Base-by-base conservation (phyloP, 768 basidiomycete species). In the Trichaptum fuscoviolaceum region DNA sequence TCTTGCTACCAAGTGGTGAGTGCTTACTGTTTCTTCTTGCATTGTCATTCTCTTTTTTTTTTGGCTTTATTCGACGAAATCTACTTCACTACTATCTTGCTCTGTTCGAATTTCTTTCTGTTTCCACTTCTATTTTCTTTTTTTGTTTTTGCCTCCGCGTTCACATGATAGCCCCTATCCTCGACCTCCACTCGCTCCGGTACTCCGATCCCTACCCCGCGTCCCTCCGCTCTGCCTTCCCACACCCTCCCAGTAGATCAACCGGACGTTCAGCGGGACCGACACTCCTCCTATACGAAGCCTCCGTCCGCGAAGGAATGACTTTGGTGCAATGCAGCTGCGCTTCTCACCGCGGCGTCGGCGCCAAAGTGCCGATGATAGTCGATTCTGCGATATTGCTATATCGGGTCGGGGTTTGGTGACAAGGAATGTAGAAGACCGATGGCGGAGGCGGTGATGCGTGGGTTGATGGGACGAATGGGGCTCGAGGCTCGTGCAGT, bases 1-100 rank as follows among this genome's bases (percentile, higher is more conserved):
- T 97, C 76, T 83, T 89, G 52, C 85, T 98, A 18, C 95, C 96
- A 0, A 87, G 90, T 66, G 88, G 91, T 63, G 95, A 93, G 75
- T 25, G 30, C 34, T 65, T 35, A 8, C 30, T 30, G 30, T 30
- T 8, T 30, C 30, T 8, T 30, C 30, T 60, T 20, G 61, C 23
- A 52, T 20, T 52, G 5, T 20, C 12, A 15, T 52, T 52, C 42
- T 52, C 42, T 52, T 52, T 20, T 52, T 12, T 30, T 8, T 52
- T 3, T 12, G 5, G 42, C 15, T 52, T 52, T 52, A 20, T 12
- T 52, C 20, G 42, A 15, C 42, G 10, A 2, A 15, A 15, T 52
- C 20, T 52, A 6, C 42, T 52, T 20, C 15, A 6, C 2, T 12
- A 5, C 10, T 52, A 52, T 12, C 3, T 52, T 52, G 15, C 15